Base-by-base conservation (phyloP, 495 filamentous ascomycete species). In the Rhizodiscina lignyota region DNA sequence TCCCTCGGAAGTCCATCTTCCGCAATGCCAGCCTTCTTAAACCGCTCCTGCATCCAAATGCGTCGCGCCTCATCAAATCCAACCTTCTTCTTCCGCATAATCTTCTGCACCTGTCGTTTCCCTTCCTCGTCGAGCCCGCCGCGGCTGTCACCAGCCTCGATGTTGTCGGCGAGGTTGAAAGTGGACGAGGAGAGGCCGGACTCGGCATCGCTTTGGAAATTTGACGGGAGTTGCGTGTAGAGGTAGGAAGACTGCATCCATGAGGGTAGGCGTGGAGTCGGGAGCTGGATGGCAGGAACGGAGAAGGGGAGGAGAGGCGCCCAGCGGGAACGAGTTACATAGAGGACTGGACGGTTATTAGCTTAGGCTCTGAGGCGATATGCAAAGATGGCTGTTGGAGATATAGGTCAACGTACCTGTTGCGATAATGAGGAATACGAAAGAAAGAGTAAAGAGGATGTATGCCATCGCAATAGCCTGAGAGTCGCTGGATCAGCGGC, bases 21-120 rank as follows among this genome's bases (percentile, higher is more conserved):
- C 8, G 74, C 85, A 49, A 97, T 94, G 36, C 79, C 77, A 48
- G 92, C 83, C 51, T 74, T 82, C 45, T 67, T 68, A 49, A 97
- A 89, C 41, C 77, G 64, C 41, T 82, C 70, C 62, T 92, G 75
- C 48, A 79, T 86, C 48, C 78, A 87, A 16, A 86, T 66, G 33
- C 79, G 62, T 39, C 89, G 66, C 18, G 89, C 89, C 61, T 97
- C 85, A 59, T 97, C 89, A 51, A 97, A 96, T 35, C 63, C 63
- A 13, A 94, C 65, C 30, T 56, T 61, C 40, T 74, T 66, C 47
- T 56, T 70, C 64, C 76, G 82, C 91, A 97, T 97, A 52, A 97
- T 86, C 40, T 63, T 67, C 41, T 78, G 63, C 13, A 97, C 70
- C 56, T 92, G 82, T 31, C 59, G 53, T 63, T 96, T 96, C 11